Conservation (phyloP, 768 basidiomycete genomes). For the Flagelloscypha sp. region DNA sequence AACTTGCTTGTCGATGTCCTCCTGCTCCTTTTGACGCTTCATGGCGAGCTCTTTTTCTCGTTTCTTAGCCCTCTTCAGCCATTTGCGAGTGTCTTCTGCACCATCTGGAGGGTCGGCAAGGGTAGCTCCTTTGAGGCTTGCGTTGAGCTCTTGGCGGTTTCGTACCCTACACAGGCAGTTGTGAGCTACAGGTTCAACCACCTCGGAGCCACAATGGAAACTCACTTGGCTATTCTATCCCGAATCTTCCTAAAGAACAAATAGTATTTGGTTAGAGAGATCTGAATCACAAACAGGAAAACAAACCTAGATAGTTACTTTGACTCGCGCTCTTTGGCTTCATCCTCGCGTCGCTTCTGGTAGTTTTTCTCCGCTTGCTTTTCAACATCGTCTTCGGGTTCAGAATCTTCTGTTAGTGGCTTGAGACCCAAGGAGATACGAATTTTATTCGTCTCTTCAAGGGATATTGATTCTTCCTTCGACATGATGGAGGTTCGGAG, state of each 20-base stretch:
- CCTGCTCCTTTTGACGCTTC: conserved; percentile 75
- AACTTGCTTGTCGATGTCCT: conserved; percentile 72
- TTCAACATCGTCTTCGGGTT: conserved; percentile 65
- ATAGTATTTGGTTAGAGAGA: conserved; percentile 16
- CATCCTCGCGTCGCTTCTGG: conserved; percentile 57
- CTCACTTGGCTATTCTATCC: conserved; percentile 85
- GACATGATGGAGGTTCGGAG: conserved; percentile 41
- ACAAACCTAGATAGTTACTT: conserved; percentile 48
- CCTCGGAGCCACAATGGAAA: conserved; percentile 39
- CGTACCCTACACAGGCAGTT: conserved; percentile 64
- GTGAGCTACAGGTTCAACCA: conserved; percentile 31
- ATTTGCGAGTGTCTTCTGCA: conserved; percentile 73
- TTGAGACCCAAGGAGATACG: conserved; percentile 91
- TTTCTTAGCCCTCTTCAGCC: conserved; percentile 91
- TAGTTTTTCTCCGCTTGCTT: conserved; percentile 86
- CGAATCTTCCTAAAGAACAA: conserved; percentile 48
- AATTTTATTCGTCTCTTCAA: conserved; percentile 95
- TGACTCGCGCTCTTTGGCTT: conserved; percentile 62
- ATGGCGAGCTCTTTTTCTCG: conserved; percentile 80
- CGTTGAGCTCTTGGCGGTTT: conserved; percentile 88
- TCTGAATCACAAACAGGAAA: conserved; percentile 14
- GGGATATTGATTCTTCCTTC: conserved; percentile 82
- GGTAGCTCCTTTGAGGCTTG: conserved; percentile 86
- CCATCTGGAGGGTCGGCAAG: conserved; percentile 82
- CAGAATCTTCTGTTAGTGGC: conserved; percentile 79